These are phyloP conservation scores for Rhizopus arrhizus DNA, from an alignment of 371 early-diverging fungal species.

Conservation along the genomic window DNA sequence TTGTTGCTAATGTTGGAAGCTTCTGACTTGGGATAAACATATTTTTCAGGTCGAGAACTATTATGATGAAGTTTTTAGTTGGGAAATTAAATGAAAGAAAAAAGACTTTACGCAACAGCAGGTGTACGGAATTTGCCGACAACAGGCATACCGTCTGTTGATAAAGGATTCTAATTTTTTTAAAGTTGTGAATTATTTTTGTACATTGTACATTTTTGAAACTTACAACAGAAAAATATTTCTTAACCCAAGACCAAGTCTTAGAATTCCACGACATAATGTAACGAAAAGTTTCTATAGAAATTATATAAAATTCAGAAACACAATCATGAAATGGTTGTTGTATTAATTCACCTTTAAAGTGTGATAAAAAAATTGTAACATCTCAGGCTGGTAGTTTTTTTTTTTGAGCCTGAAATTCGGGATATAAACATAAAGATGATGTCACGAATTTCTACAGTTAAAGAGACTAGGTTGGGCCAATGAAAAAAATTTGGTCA, in stretches of 20 bases:
- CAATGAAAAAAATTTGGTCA: too few relatives aligned
- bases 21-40: conserved; percentile 54
- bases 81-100: not conserved
- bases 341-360: not conserved
- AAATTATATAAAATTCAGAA: not conserved
- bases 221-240: conserved; percentile 50
- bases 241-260: conserved; percentile 56
- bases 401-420: not conserved
- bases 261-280: conserved; percentile 54
- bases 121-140: conserved; percentile 63
- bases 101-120: conserved; percentile 53
- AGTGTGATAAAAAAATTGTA: not conserved
- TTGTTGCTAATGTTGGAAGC: conserved; percentile 77
- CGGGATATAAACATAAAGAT: not conserved
- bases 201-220: not conserved
- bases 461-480: too few relatives aligned
- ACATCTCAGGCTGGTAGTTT: not conserved
- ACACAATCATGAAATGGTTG: not conserved
- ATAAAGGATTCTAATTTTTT: conserved; percentile 59
- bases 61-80: not conserved
- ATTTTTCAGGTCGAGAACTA: conserved; percentile 60
- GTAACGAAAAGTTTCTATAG: conserved; percentile 1
- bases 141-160: conserved; percentile 64
- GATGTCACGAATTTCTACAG: too few relatives aligned
- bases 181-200: not conserved